Evolutionary conservation across 2,329 filamentous ascomycete genomes (phyloP).

Genomic region (Fusarium xyrophilum): DNA sequence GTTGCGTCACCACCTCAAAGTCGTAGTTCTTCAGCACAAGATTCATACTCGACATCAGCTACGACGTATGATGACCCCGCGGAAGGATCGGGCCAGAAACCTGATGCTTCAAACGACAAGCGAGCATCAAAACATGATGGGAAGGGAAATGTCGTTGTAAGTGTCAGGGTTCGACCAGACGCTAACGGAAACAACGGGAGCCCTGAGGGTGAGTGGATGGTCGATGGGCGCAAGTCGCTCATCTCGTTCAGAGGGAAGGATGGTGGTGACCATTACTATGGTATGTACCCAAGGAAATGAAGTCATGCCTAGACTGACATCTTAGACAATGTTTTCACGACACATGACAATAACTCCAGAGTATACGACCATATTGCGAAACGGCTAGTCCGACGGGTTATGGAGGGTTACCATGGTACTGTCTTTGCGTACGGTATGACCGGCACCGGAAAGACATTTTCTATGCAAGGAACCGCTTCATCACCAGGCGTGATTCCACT

Average conservation of each 20-base stretch:
- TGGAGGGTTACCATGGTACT: conserved; percentile 98
- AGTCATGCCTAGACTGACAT: conserved; percentile 27
- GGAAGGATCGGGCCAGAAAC: conserved; percentile 56
- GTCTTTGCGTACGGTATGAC: conserved; percentile 99
- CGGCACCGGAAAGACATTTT: conserved; percentile 97
- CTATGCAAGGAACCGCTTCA: conserved; percentile 96
- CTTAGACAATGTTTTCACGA: conserved; percentile 93
- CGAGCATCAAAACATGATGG: conserved; percentile 67
- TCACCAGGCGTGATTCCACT: conserved; percentile 96
- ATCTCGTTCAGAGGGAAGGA: conserved; percentile 88
- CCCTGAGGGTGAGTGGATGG: conserved; percentile 85
- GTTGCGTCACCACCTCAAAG: conserved; percentile 86
- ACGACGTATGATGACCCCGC: conserved; percentile 85
- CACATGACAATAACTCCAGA: conserved; percentile 90
- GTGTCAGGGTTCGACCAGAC: conserved; percentile 91
- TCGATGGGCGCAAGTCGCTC: conserved; percentile 82
- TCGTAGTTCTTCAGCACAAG: conserved; percentile 88
- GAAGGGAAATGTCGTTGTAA: conserved; percentile 96
- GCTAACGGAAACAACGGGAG: conserved; percentile 66
- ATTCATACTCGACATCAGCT: conserved; percentile 88
- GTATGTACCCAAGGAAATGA: conserved; percentile 58
- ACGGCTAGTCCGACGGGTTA: conserved; percentile 90
- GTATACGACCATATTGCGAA: conserved; percentile 96
- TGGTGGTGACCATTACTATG: conserved; percentile 90
- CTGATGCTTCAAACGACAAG: conserved; percentile 50